Evolutionary conservation across 2,329 filamentous ascomycete genomes (phyloP).

Genomic region (Eutypella sp.): DNA sequence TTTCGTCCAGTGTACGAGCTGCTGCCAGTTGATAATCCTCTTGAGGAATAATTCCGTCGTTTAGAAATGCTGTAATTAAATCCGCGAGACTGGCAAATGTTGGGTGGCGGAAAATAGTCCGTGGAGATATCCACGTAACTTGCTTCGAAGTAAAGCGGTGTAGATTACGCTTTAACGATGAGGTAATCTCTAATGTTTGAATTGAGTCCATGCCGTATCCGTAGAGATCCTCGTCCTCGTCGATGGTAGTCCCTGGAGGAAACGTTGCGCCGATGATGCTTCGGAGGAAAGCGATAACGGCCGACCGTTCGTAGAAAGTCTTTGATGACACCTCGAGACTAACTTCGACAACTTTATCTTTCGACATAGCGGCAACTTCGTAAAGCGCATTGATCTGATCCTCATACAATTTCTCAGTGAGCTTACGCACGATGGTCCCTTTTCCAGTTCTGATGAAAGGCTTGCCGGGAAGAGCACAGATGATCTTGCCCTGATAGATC

Average conservation of each 20-base stretch:
- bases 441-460: constrained; percentile 18
- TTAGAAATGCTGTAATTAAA: constrained; percentile 7
- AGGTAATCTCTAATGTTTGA: constrained; percentile 8
- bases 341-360: background rate
- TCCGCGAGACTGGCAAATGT: constrained; percentile 6
- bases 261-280: constrained; percentile 1
- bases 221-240: constrained; percentile 12
- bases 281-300: constrained; percentile 4
- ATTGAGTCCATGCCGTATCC: constrained; percentile 12
- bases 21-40: constrained; percentile 1
- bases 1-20: constrained; percentile 1
- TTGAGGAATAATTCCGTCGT: constrained; percentile 4
- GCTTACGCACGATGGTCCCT: constrained; percentile 15
- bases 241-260: background rate
- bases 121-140: constrained; percentile 9
- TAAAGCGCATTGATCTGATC: constrained; percentile 14
- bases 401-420: constrained; percentile 14
- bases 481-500: constrained; percentile 10
- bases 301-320: constrained; percentile 1
- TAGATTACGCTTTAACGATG: constrained; percentile 9
- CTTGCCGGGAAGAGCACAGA: constrained; percentile 11
- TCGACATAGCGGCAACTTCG: background rate
- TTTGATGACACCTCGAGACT: constrained; percentile 1
- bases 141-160: background rate
- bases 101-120: constrained; percentile 10